Evolutionary conservation across 768 basidiomycete species (phyloP).

Genomic region (Amanita polypyramis): DNA sequence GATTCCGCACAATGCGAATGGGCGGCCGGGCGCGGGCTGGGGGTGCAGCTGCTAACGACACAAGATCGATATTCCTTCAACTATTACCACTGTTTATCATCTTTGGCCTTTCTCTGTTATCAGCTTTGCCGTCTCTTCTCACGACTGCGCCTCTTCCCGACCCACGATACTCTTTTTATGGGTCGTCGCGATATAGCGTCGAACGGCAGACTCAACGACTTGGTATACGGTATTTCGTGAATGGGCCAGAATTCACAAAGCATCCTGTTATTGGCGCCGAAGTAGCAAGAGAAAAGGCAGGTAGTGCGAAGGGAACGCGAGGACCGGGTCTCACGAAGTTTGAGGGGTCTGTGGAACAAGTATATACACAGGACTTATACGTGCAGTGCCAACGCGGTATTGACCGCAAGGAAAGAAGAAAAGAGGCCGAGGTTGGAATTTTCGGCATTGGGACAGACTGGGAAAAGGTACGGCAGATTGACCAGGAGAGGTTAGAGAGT

Average conservation of each 20-base stretch:
- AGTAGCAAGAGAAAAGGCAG: slow-evolving; percentile 40
- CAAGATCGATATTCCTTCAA: slow-evolving; percentile 61
- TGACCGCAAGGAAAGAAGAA: slow-evolving; percentile 56
- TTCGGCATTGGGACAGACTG: slow-evolving; percentile 91
- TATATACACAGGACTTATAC: slow-evolving; percentile 64
- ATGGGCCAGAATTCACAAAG: slow-evolving; percentile 60
- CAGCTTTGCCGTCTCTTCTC: slow-evolving; percentile 72
- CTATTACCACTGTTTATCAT: slow-evolving; percentile 79
- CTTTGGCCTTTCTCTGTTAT: slow-evolving; percentile 75
- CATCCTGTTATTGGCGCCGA: slow-evolving; percentile 72
- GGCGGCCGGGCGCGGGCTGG: slow-evolving; percentile 28
- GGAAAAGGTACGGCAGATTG: slow-evolving; percentile 74
- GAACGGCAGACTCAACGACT: slow-evolving; percentile 61
- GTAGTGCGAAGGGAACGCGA: slow-evolving; percentile 18
- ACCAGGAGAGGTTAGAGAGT: slow-evolving; percentile 56
- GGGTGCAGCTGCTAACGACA: slow-evolving; percentile 26
- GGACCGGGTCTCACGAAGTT: slow-evolving; percentile 47
- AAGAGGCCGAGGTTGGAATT: slow-evolving; percentile 72
- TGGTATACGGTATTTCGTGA: slow-evolving; percentile 78
- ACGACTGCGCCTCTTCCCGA: slow-evolving; percentile 58
- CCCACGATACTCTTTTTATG: slow-evolving; percentile 66
- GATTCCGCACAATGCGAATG: slow-evolving; percentile 64
- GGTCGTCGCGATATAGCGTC: slow-evolving; percentile 50
- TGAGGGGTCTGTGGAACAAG: slow-evolving; percentile 67
- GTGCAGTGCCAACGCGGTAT: slow-evolving; percentile 59